These are phyloP conservation scores for Pseudoperonospora humuli DNA, from an alignment of 352 stramenopile species.

Conservation along the genomic window DNA sequence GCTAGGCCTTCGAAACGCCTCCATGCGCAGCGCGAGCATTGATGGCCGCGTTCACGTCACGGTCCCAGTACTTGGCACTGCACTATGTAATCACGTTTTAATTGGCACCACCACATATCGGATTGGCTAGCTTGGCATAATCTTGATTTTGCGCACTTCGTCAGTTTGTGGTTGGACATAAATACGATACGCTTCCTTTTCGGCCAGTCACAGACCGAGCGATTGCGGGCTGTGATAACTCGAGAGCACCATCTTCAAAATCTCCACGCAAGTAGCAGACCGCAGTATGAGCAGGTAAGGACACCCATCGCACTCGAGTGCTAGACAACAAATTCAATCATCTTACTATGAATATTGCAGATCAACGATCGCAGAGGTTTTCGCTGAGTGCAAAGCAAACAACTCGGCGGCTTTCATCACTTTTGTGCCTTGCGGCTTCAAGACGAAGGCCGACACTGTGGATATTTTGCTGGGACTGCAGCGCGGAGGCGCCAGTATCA, in stretches of 20 bases:
- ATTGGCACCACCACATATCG: slow-evolving; percentile 12
- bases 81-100: no score
- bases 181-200: slow-evolving; percentile 2
- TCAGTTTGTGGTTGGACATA: slow-evolving; percentile 11
- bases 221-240: not conserved
- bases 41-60: no score
- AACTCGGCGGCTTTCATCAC: slow-evolving; percentile 91
- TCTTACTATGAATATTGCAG: slow-evolving; percentile 14
- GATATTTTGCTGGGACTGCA: slow-evolving; percentile 94
- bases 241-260: slow-evolving; percentile 9
- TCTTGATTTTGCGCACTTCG: slow-evolving; percentile 21
- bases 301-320: not conserved
- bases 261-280: slow-evolving; percentile 18
- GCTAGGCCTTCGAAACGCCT: no score
- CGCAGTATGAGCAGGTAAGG: slow-evolving; percentile 22
- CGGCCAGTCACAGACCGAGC: slow-evolving; percentile 5
- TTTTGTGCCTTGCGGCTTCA: slow-evolving; percentile 95
- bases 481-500: slow-evolving; percentile 93
- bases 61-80: no score
- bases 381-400: slow-evolving; percentile 58
- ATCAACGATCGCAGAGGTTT: slow-evolving; percentile 57
- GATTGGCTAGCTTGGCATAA: slow-evolving; percentile 21
- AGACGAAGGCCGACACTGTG: slow-evolving; percentile 91
- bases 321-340: not conserved
- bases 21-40: no score